phyloP scores from a whole-genome alignment of 495 filamentous ascomycete species.

The Daldinia vernicosa region DNA sequence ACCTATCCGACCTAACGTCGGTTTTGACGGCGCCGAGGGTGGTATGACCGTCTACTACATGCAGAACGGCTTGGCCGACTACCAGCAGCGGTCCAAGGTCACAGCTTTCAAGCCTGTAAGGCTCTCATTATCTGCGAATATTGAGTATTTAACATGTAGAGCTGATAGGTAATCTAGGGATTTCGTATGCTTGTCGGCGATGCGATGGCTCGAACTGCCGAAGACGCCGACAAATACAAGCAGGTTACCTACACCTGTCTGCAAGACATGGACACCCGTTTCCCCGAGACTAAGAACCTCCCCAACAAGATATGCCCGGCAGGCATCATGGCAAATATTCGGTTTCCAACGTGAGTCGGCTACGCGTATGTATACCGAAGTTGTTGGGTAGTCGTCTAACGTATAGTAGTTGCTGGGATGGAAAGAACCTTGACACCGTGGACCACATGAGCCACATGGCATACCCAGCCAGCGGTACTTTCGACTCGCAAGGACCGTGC shows the following conservation, averaged over 20 bases:
- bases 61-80: constrained; percentile 47
- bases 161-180: constrained; percentile 39
- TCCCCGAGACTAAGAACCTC: constrained; percentile 42
- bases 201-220: constrained; percentile 36
- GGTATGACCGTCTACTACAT: constrained; percentile 56
- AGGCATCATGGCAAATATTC: constrained; percentile 54
- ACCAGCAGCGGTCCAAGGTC: constrained; percentile 45
- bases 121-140: not conserved
- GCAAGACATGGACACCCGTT: constrained; percentile 35
- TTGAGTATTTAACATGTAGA: not conserved
- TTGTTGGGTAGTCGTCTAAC: constrained; percentile 9
- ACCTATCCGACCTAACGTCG: constrained; percentile 48
- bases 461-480: constrained; percentile 46
- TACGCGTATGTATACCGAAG: not conserved
- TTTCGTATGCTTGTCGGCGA: constrained; percentile 49
- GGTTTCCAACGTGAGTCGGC: constrained; percentile 46
- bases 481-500: constrained; percentile 45
- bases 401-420: constrained; percentile 47
- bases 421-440: constrained; percentile 46
- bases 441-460: constrained; percentile 50
- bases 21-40: constrained; percentile 49
- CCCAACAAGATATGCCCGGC: constrained; percentile 41
- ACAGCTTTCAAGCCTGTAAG: constrained; percentile 53
- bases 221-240: constrained; percentile 38
- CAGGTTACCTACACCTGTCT: constrained; percentile 47